phyloP scores from a whole-genome alignment of 2,329 filamentous ascomycete species.

The Phialophora macrospora region DNA sequence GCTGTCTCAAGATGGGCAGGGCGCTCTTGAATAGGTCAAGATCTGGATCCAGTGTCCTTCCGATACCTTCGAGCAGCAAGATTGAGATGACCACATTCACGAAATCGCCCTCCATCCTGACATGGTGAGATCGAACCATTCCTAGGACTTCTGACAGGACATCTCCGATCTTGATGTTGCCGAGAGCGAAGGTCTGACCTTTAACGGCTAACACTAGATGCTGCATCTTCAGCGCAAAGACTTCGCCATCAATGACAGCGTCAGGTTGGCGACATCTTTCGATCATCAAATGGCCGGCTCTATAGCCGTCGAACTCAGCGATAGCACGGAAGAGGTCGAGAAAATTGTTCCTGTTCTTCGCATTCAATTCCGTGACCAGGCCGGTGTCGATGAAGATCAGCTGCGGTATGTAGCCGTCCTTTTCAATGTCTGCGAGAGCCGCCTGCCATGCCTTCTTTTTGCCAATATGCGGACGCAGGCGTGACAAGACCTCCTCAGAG shows the following conservation, averaged over 20 bases:
- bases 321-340: slow-evolving; percentile 93
- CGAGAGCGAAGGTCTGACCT: slow-evolving; percentile 84
- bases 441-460: slow-evolving; percentile 72
- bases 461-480: slow-evolving; percentile 74
- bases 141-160: slow-evolving; percentile 85
- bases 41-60: slow-evolving; percentile 80
- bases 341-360: slow-evolving; percentile 84
- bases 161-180: slow-evolving; percentile 94
- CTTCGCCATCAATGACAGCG: slow-evolving; percentile 82
- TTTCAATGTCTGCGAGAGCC: slow-evolving; percentile 76
- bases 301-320: slow-evolving; percentile 96
- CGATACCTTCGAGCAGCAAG: slow-evolving; percentile 89
- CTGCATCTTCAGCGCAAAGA: slow-evolving; percentile 96
- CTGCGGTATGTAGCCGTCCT: slow-evolving; percentile 88
- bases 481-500: slow-evolving; percentile 82
- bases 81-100: slow-evolving; percentile 98
- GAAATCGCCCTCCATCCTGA: slow-evolving; percentile 93
- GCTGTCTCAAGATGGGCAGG: slow-evolving; percentile 84
- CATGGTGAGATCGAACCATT: slow-evolving; percentile 92
- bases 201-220: slow-evolving; percentile 92
- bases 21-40: slow-evolving; percentile 86
- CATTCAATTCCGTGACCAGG: slow-evolving; percentile 90
- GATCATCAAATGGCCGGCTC: slow-evolving; percentile 93
- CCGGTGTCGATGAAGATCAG: slow-evolving; percentile 98
- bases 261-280: slow-evolving; percentile 91